These are phyloP conservation scores for Hymenoscyphus albidus DNA, from an alignment of 2,329 filamentous ascomycete species.

Conservation along the genomic window DNA sequence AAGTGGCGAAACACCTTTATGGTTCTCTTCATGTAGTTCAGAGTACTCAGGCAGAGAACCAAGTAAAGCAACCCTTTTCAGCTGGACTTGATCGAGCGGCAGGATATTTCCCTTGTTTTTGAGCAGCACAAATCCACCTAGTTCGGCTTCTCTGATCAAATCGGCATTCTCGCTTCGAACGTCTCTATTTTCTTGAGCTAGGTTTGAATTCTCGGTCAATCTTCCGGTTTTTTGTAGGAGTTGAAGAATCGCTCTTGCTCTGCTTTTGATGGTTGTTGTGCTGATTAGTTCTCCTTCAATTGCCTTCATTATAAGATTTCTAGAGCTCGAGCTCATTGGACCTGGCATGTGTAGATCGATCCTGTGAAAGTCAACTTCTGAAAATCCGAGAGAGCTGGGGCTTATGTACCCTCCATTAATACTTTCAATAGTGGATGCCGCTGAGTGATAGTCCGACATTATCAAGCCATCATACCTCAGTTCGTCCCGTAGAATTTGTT, in stretches of 20 bases:
- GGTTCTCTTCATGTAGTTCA: constrained; percentile 59
- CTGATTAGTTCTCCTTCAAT: constrained; percentile 9
- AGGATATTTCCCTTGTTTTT: constrained; percentile 55
- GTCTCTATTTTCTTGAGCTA: constrained; percentile 14
- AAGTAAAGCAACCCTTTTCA: constrained; percentile 45
- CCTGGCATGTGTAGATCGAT: constrained; percentile 39
- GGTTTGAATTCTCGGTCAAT: not conserved
- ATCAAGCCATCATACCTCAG: constrained; percentile 34
- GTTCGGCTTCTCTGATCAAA: constrained; percentile 51
- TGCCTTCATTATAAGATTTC: constrained; percentile 8
- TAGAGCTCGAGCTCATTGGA: constrained; percentile 32
- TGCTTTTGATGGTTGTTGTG: constrained; percentile 10
- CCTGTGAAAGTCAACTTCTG: constrained; percentile 17
- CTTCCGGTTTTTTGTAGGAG: constrained; percentile 14
- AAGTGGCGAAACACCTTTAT: constrained; percentile 56
- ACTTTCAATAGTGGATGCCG: constrained; percentile 29
- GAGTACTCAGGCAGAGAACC: constrained; percentile 49
- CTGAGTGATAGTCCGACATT: constrained; percentile 35
- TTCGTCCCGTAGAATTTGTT: constrained; percentile 31
- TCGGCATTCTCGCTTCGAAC: constrained; percentile 27
- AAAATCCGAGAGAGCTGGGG: not conserved
- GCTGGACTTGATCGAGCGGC: constrained; percentile 37
- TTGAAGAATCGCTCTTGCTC: constrained; percentile 14
- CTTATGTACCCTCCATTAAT: constrained; percentile 28
- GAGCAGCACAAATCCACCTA: constrained; percentile 58